A percentile compares a stretch with the other conserved stretches of the same genome.
These are phyloP conservation scores for Flaveria trinervia DNA, from an alignment of 129 eudicot genomes.

Conservation along the genomic window DNA sequence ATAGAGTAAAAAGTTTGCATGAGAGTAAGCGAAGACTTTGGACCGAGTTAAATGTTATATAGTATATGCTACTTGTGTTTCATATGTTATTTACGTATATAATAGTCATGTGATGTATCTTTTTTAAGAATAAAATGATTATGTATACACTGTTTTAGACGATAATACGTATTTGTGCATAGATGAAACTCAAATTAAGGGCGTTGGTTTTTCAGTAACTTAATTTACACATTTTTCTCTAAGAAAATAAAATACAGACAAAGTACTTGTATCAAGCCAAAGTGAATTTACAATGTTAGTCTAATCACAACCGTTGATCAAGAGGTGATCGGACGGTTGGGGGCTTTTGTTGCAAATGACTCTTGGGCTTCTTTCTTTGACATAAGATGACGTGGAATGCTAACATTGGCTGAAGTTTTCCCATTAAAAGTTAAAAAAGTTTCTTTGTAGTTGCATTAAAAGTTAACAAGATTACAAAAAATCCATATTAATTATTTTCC, in stretches of 20 bases:
- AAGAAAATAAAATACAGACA: not conserved
- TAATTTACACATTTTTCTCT: not conserved
- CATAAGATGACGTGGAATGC: constrained; percentile 13
- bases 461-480: no score
- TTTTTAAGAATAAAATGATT: not conserved
- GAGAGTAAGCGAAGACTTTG: not conserved
- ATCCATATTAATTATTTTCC: no score
- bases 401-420: not conserved
- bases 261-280: constrained; percentile 17
- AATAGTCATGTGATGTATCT: not conserved
- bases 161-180: constrained; percentile 1
- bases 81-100: no score
- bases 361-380: constrained; percentile 34
- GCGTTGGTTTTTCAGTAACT: not conserved
- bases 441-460: no score
- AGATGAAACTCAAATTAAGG: constrained; percentile 9
- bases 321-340: constrained; percentile 39
- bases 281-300: constrained; percentile 9
- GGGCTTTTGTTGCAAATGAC: constrained; percentile 20
- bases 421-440: not conserved
- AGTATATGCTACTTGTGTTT: not conserved
- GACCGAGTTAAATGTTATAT: not conserved
- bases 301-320: constrained; percentile 33
- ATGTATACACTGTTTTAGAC: not conserved
- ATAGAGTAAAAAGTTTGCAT: not conserved